Base-by-base conservation (phyloP, 1,139 yeast genomes). In the Suhomyces bribrorum region DNA sequence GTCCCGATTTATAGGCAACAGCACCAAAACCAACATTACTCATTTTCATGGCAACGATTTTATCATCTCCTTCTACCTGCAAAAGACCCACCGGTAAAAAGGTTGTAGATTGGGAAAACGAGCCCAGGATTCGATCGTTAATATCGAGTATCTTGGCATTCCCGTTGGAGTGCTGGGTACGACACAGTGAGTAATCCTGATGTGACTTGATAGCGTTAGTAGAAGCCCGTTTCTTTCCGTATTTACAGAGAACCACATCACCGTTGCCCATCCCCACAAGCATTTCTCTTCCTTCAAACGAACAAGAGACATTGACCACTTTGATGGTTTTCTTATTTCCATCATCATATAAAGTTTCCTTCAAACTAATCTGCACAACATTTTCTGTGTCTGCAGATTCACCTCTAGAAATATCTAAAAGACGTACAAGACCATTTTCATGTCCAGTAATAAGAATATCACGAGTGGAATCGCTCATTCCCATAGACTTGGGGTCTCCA, bases 11-110 rank as follows among this genome's bases (percentile, higher is more conserved):
- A 58, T 86, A 89, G 0, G 86, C 96, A 34, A 87, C 68, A 0
- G 89, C 95, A 5, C 86, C 87, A 65, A 92, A 89, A 0, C 97
- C 97, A 35, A 88, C 71, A 46, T 85, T 77, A 46, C 90, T 82
- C 59, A 86, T 76, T 39, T 75, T 73, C 34, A 90, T 50, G 2
- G 86, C 77, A 0, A 90, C 70, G 4, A 86, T 81, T 32, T 46
- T 46, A 23, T 73, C 77, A 5, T 68, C 66, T 1, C 75, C 65
- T 37, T 73, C 72, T 2, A 86, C 34, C 24, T 54, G 59, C 38
- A 72, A 50, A 29, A 71, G 69, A 31, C 77, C 72, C 16, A 70
- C 66, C 0, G 97, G 97, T 50, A 88, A 61, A 52, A 88, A 89
- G 0, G 69, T 61, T 5, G 64, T 55, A 1, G 66, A 49, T 12